phyloP scores from a whole-genome alignment of 2,329 filamentous ascomycete genomes.

The Plenodomus lindquistii region DNA sequence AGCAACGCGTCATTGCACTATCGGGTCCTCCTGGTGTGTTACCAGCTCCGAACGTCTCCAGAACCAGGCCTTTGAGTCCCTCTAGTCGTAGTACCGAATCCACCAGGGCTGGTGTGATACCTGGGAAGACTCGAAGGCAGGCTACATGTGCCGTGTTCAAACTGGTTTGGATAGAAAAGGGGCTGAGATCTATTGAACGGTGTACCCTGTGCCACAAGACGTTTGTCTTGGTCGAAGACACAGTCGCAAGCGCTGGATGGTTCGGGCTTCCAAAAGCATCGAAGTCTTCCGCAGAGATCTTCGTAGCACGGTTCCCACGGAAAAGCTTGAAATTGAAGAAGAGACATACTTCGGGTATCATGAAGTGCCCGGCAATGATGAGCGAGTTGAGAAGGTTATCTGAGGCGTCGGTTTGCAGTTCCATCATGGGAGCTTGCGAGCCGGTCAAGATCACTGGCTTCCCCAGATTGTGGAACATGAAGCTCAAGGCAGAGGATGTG shows the following conservation, averaged over 20 bases:
- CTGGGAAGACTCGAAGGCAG: conserved; percentile 86
- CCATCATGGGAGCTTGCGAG: conserved; percentile 76
- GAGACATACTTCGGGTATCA: conserved; percentile 88
- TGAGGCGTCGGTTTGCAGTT: conserved; percentile 86
- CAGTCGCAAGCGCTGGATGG: conserved; percentile 75
- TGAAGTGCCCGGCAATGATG: conserved; percentile 88
- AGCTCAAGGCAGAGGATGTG: conserved; percentile 86
- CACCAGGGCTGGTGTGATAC: conserved; percentile 91
- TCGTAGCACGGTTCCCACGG: conserved; percentile 84
- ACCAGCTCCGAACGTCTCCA: conserved; percentile 92
- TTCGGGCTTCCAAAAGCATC: conserved; percentile 91
- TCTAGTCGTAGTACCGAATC: conserved; percentile 78
- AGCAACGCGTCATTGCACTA: conserved; percentile 75
- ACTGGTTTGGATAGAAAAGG: conserved; percentile 73
- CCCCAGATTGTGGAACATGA: conserved; percentile 88
- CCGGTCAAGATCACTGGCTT: conserved; percentile 87
- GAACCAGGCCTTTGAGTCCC: conserved; percentile 77
- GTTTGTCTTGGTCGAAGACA: conserved; percentile 78
- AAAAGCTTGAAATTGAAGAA: conserved; percentile 94
- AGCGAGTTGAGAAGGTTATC: conserved; percentile 88
- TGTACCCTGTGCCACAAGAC: conserved; percentile 80
- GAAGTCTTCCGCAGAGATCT: conserved; percentile 84
- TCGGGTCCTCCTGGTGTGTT: conserved; percentile 85
- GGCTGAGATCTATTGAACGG: conserved; percentile 72
- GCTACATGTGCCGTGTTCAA: conserved; percentile 88